Evolutionary conservation across 768 basidiomycete genomes (phyloP).

Genomic region (Boletus rufocinnamomeus): DNA sequence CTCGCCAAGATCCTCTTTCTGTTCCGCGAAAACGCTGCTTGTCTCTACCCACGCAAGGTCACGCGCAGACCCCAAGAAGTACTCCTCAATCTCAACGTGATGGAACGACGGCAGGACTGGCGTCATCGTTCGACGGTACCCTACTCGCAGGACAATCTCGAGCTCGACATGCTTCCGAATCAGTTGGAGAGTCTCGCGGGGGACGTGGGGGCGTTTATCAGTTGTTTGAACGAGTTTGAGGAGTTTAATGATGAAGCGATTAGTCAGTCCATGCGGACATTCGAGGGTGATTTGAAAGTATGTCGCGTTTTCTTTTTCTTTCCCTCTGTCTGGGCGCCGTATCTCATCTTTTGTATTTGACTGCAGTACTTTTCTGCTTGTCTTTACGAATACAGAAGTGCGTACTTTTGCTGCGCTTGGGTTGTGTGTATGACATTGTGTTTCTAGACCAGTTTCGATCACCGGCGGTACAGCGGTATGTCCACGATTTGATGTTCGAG

Average conservation of each 20-base stretch:
- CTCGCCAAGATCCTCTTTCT: slow-evolving; percentile 50
- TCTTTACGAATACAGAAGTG: slow-evolving; percentile 47
- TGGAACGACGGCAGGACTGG: slow-evolving; percentile 31
- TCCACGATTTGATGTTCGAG: slow-evolving; percentile 49
- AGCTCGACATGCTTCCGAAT: slow-evolving; percentile 47
- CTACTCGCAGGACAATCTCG: slow-evolving; percentile 39
- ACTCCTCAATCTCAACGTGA: slow-evolving; percentile 35
- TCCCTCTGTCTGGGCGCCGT: too few relatives aligned
- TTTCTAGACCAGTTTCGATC: slow-evolving; percentile 48
- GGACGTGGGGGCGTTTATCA: slow-evolving; percentile 50
- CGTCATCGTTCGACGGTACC: slow-evolving; percentile 41
- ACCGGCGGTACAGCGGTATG: slow-evolving; percentile 52
- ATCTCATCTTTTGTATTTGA: not conserved
- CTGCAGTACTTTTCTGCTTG: slow-evolving; percentile 52
- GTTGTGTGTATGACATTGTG: not conserved
- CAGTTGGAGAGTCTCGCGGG: slow-evolving; percentile 47
- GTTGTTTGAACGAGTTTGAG: slow-evolving; percentile 53
- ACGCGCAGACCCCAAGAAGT: slow-evolving; percentile 37
- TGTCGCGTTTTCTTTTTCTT: slow-evolving; percentile 1
- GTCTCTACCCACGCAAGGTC: slow-evolving; percentile 50
- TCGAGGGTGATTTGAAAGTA: slow-evolving; percentile 51
- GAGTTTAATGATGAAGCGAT: slow-evolving; percentile 55
- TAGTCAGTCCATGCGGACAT: slow-evolving; percentile 45
- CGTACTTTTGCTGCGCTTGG: not conserved
- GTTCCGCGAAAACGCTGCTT: slow-evolving; percentile 56